Evolutionary conservation across 2,329 filamentous ascomycete genomes (phyloP), one percentile per base, ranked within the genome.

Genomic region (Ceratocystiopsis minuta): DNA sequence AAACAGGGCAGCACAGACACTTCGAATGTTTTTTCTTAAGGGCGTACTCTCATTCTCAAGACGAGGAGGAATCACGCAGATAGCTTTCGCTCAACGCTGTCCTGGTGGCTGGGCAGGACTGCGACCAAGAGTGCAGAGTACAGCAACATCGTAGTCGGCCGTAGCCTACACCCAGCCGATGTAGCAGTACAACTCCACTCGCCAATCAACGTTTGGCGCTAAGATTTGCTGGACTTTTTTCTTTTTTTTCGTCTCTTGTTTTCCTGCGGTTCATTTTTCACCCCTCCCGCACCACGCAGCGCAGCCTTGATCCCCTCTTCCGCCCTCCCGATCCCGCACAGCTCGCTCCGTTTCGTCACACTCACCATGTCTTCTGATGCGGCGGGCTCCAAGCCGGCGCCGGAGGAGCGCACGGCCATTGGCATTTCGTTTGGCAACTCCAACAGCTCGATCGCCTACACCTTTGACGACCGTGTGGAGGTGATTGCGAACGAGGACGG

Each of bases 401-500:
- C 74, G 40, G 64, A 62, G 52, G 68, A 77, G 52, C 69, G 75
- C 54, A 67, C 70, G 55, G 84, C 80, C 58, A 96, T 98, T 64
- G 90, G 90, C 60, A 86, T 98, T 58, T 82, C 87, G 52, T 95
- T 96, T 69, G 90, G 90, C 65, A 98, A 96, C 69, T 87, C 86
- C 48, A 93, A 94, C 77, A 92, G 85, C 67, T 95, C 86, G 46
- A 95, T 98, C 64, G 88, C 88, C 54, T 86, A 78, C 60, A 93
- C 87, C 38, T 74, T 79, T 48, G 88, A 96, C 56, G 88, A 92
- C 63, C 93, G 92, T 69, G 80, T 86, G 50, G 85, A 95, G 60
- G 88, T 98, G 49, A 96, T 98, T 65, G 90, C 90, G 57, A 96
- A 98, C 65, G 90, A 96, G 67, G 90, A 96, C 58, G 90, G 90